Conservation (phyloP, 2,329 filamentous ascomycete genomes). For the Arachnopeziza araneosa region DNA sequence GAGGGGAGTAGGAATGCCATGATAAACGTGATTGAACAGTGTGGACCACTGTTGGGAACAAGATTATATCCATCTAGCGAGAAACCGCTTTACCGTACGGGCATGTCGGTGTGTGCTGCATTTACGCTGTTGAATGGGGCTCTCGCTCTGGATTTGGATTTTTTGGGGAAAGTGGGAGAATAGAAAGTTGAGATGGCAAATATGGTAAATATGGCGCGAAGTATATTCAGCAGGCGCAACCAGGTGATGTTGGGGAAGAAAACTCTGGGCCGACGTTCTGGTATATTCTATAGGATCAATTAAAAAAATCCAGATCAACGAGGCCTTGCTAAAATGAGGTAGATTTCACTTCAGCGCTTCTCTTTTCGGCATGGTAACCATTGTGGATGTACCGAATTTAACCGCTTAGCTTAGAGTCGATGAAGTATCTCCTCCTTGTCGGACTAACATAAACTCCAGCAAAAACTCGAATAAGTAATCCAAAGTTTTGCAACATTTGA, state of each 20-base stretch:
- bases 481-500: no score
- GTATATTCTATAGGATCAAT: background rate
- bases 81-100: slow-evolving; percentile 43
- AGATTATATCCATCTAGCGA: slow-evolving; percentile 48
- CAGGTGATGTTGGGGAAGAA: background rate
- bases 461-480: no score
- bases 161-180: slow-evolving; percentile 55
- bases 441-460: no score
- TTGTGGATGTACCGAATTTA: no score
- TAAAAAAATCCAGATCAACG: no score
- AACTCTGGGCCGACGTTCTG: background rate
- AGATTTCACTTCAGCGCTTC: no score
- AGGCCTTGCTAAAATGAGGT: no score
- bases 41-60: slow-evolving; percentile 55
- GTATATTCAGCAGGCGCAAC: background rate
- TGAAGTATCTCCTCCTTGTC: no score
- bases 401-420: no score
- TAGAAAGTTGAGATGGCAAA: slow-evolving; percentile 37
- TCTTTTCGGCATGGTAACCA: no score
- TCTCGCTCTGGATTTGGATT: slow-evolving; percentile 45
- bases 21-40: slow-evolving; percentile 59
- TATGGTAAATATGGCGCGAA: background rate
- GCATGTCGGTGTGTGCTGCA: slow-evolving; percentile 50
- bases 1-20: slow-evolving; percentile 55
- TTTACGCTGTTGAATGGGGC: slow-evolving; percentile 53